Evolutionary conservation across 2,329 filamentous ascomycete species (phyloP), one percentile per base, ranked within the genome.

Genomic region (Diaporthe capsici): DNA sequence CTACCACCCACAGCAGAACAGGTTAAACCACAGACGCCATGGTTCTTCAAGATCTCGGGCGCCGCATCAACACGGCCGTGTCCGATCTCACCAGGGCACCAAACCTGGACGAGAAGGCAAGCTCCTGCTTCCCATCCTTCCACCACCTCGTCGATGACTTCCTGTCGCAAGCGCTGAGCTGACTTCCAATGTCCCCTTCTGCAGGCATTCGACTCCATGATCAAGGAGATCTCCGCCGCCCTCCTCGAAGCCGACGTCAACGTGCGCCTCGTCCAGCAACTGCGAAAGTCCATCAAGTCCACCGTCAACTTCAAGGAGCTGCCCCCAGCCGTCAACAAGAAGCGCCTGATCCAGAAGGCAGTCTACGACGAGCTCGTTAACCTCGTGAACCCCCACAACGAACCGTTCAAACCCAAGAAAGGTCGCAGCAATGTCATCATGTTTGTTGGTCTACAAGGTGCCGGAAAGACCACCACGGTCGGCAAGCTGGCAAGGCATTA

Each of bases 41-140:
- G 97, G 97, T 99, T 90, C 94, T 99, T 83, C 96, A 98, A 92
- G 97, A 99, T 91, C 92, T 99, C 76, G 97, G 97, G 81, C 95
- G 96, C 89, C 97, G 97, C 87, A 98, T 99, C 86, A 98, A 98
- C 87, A 92, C 95, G 89, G 97, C 97, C 82, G 94, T 99, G 87
- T 94, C 93, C 78, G 96, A 98, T 87, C 90, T 98, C 82, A 98
- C 96, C 76, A 91, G 96, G 82, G 95, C 97, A 75, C 94, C 92
- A 79, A 98, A 98, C 82, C 92, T 98, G 80, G 96, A 98, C 83
- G 97, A 99, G 87, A 98, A 98, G 93, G 95, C 94, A 83, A 79
- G 72, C 55, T 44, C 37, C 15, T 3, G 12, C 28, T 8, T 49
- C 58, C 71, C 53, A 57, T 17, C 58, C 31, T 31, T 73, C 31